Evolutionary conservation across 768 basidiomycete genomes (phyloP), one percentile per base, ranked within the genome.

Genomic region (Lyophyllum semitale): DNA sequence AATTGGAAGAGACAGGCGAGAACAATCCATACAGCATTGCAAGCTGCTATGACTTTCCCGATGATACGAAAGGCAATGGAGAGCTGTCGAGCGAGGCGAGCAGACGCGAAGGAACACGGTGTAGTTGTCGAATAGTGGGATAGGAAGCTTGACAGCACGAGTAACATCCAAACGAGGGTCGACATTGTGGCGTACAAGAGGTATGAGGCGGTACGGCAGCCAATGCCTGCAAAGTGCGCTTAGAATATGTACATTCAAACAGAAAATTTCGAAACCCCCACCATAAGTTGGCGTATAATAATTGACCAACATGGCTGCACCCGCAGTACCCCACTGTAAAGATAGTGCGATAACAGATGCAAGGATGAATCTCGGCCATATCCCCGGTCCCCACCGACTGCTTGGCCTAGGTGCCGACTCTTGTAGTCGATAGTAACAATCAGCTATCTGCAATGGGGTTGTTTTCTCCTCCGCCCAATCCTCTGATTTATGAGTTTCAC

Each of bases 1-100:
- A 68, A 71, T 40, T 66, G 67, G 26, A 69, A 66, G 9, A 69
- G 15, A 33, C 64, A 68, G 1, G 58, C 51, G n/a, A 66, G 42
- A n/a, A 68, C 11, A 15, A 69, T 58, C 63, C 66, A 63, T 8
- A 63, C 13, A n/a, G 63, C 59, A 49, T 68, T 70, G 20, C 55
- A 35, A 6, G 58, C 52, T 4, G 67, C 69, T 3, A 64, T 22
- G 13, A 59, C 23, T 54, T 70, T 67, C 8, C 59, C 68, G 2
- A 59, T 38, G 3, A 59, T 54, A n/a, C 66, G 62, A 23, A 67
- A 48, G 46, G 50, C 27, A 26, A 66, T 61, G 6, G 66, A 58
- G 8, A 57, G 5, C 5, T 37, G 57, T 48, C 65, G 64, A 67
- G 20, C 58, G 50, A 55, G 59, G 32, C 13, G 33, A 22, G 61